Evolutionary conservation across 495 filamentous ascomycete genomes (phyloP), one percentile per base, ranked within the genome.

Genomic region (Penicillium lividum): DNA sequence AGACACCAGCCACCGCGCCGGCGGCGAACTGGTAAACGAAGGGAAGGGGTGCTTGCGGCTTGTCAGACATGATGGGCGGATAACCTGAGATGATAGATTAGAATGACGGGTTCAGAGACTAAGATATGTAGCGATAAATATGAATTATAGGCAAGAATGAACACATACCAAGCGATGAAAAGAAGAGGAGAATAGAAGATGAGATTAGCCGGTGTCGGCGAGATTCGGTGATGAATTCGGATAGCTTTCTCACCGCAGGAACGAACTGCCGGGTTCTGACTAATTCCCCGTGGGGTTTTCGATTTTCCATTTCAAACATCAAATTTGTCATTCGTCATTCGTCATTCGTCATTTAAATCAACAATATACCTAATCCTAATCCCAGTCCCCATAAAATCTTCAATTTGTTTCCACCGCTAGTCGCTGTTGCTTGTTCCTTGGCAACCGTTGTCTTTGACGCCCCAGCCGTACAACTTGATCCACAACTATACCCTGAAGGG

Each of bases 1-100:
- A 94, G 51, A 96, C 91, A 80, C 92, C 92, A 65, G 92, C 92
- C 64, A 96, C 86, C 60, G 92, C 92, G 84, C 89, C 89, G 56
- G 90, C 90, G 59, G 84, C 84, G 76, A 94, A 93, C 77, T 93
- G 90, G 82, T 92, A 94, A 47, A 84, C 73, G 74, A 94, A 94
- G 49, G 89, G 89, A 57, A 94, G 81, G 38, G 90, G 89, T 71
- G 90, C 84, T 53, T 73, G 72, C 45, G 58, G 56, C 58, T 61
- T 62, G 44, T 86, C 83, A 46, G 77, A 80, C 87, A 90, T 90
- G 54, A 63, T 85, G 69, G 50, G 57, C 56, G 16, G 43, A 43
- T 53, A 44, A 54, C 30, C 40, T 56, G 57, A 55, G 36, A 48
- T 45, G 9, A 55, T 27, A 47, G 56, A 18, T 60, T 28, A 47